Conservation (phyloP, 2,329 filamentous ascomycete species). For the Knoxdaviesia proteae region DNA sequence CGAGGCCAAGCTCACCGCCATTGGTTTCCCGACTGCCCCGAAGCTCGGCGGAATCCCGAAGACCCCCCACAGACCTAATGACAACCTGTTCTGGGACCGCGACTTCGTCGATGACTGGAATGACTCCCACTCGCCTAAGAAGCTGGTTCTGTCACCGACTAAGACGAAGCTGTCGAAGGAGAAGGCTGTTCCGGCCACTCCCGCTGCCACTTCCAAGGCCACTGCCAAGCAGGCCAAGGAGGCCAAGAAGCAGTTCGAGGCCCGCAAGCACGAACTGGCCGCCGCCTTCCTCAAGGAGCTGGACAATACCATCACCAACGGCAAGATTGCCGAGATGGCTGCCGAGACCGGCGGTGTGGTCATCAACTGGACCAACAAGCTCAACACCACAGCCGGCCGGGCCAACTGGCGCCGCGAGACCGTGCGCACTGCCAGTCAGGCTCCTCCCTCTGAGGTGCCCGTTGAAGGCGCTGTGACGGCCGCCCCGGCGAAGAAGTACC, state of each 20-base stretch:
- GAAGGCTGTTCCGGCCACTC: conserved; percentile 5
- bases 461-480: conserved; percentile 3
- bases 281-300: conserved; percentile 44
- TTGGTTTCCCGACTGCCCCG: too few species aligned
- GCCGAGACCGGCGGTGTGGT: conserved; percentile 47
- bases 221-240: conserved; percentile 14
- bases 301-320: conserved; percentile 41
- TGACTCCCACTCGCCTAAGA: conserved; percentile 34
- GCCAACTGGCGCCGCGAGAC: conserved; percentile 51
- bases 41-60: conserved; percentile 10
- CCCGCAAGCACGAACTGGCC: conserved; percentile 40
- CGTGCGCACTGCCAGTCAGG: conserved; percentile 12
- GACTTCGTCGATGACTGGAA: conserved; percentile 42
- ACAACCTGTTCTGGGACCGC: conserved; percentile 39
- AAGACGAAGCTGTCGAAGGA: conserved; percentile 8
- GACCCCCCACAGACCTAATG: conserved; percentile 29
- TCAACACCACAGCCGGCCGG: conserved; percentile 59
- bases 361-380: conserved; percentile 55
- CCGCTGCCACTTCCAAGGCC: conserved; percentile 4
- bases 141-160: conserved; percentile 13
- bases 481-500: not conserved
- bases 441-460: conserved; percentile 8
- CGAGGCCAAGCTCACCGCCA: too few species aligned
- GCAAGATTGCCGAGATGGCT: conserved; percentile 36
- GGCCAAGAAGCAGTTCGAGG: conserved; percentile 39